phyloP scores from a whole-genome alignment of 2,329 filamentous ascomycete species.

The Cladobotryum mycophilum region DNA sequence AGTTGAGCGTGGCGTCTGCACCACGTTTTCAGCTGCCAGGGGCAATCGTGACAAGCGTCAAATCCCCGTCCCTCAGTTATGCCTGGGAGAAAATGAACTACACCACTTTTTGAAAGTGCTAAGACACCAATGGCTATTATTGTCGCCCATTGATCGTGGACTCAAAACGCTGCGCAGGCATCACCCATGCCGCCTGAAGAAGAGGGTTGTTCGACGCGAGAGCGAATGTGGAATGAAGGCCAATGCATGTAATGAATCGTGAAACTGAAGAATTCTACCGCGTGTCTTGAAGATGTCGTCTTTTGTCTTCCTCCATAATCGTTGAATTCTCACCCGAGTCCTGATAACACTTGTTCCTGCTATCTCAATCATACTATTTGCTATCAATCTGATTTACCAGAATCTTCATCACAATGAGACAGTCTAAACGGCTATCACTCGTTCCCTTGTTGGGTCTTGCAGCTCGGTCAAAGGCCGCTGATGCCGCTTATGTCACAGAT shows the following conservation, averaged over 20 bases:
- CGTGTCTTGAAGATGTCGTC: no score
- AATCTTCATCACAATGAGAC: constrained; percentile 2
- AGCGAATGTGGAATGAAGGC: neutral
- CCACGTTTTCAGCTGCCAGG: constrained; percentile 10
- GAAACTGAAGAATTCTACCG: neutral
- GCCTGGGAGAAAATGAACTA: neutral
- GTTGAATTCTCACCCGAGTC: no score
- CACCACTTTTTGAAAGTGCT: constrained; percentile 2
- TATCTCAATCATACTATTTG: no score
- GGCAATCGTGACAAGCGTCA: constrained; percentile 7
- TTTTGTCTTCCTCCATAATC: no score
- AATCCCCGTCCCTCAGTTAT: constrained; percentile 2
- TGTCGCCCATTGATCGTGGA: neutral
- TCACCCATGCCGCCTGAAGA: constrained; percentile 7
- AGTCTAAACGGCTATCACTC: constrained; percentile 1
- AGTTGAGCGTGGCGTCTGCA: constrained; percentile 3
- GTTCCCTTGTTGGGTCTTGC: constrained; percentile 1
- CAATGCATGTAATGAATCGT: neutral
- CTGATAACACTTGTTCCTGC: no score
- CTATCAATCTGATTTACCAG: neutral
- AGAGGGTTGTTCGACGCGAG: neutral
- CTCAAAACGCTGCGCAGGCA: neutral
- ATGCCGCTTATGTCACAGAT: constrained; percentile 40
- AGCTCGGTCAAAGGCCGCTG: constrained; percentile 6
- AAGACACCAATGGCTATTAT: constrained; percentile 3